These are phyloP conservation scores for Euphorbia corollata DNA, from an alignment of 441 rosid species.

Conservation along the genomic window DNA sequence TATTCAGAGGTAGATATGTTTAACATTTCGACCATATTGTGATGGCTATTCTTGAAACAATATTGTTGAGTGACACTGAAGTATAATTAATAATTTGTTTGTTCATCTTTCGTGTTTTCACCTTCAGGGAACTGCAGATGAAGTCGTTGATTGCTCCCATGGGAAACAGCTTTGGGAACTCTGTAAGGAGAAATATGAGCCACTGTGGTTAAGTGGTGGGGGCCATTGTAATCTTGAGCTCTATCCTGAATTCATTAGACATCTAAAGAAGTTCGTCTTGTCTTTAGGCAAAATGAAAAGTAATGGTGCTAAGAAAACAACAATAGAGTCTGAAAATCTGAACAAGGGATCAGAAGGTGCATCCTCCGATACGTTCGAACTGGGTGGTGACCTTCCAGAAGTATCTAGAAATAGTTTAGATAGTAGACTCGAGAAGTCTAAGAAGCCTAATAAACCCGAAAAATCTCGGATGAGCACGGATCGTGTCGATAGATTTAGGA, in stretches of 20 bases:
- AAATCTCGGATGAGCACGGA: conserved; percentile 92
- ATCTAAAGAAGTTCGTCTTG: conserved; percentile 65
- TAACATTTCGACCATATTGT: background rate
- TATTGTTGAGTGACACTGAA: background rate
- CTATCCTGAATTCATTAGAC: conserved; percentile 73
- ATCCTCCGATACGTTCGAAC: conserved; percentile 52
- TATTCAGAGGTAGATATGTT: too few species aligned
- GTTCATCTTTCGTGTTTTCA: background rate
- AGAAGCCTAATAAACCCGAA: conserved; percentile 69
- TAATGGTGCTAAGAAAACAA: conserved; percentile 32
- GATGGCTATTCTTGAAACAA: background rate
- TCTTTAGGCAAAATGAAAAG: conserved; percentile 50
- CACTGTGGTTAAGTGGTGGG: conserved; percentile 80
- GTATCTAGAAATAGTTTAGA: conserved; percentile 88
- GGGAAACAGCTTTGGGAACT: conserved; percentile 86
- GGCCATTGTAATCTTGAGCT: conserved; percentile 89
- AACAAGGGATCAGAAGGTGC: conserved; percentile 36
- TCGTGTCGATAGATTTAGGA: conserved; percentile 64
- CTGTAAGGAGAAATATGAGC: conserved; percentile 76
- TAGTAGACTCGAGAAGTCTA: conserved; percentile 68
- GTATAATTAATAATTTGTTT: background rate
- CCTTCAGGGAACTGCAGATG: conserved; percentile 81
- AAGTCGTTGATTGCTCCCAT: conserved; percentile 79
- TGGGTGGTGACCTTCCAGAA: conserved; percentile 52
- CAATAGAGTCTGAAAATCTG: conserved; percentile 35